These are phyloP conservation scores for Penicillium antarcticum DNA, from an alignment of 495 filamentous ascomycete genomes.

Conservation along the genomic window DNA sequence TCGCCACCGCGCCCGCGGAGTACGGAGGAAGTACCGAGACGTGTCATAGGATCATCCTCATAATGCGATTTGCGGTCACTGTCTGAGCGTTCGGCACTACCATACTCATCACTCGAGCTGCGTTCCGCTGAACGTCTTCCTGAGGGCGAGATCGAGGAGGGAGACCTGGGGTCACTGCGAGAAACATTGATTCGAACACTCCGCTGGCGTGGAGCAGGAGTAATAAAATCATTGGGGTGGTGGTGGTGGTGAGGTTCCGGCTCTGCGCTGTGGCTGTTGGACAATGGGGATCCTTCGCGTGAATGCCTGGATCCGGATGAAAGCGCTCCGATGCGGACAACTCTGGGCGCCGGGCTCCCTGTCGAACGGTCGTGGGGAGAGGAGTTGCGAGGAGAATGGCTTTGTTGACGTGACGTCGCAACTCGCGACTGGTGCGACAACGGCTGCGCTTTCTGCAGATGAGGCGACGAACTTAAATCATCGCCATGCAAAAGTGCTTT, in stretches of 20 bases:
- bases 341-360: slow-evolving; percentile 43
- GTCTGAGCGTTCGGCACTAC: slow-evolving; percentile 40
- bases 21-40: slow-evolving; percentile 48
- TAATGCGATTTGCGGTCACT: slow-evolving; percentile 41
- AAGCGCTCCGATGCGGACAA: slow-evolving; percentile 58
- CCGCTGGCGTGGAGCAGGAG: slow-evolving; percentile 61
- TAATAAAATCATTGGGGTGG: slow-evolving; percentile 54
- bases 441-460: slow-evolving; percentile 38
- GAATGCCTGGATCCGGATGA: slow-evolving; percentile 31
- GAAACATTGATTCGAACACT: slow-evolving; percentile 58
- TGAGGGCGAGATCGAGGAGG: slow-evolving; percentile 41
- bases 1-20: slow-evolving; percentile 48
- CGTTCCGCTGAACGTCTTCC: slow-evolving; percentile 34
- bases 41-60: slow-evolving; percentile 45
- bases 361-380: slow-evolving; percentile 40
- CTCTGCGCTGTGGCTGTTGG: slow-evolving; percentile 31
- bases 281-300: slow-evolving; percentile 33
- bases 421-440: slow-evolving; percentile 26
- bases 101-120: slow-evolving; percentile 33
- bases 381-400: slow-evolving; percentile 34
- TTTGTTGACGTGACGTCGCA: slow-evolving; percentile 29
- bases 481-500: slow-evolving; percentile 72
- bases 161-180: slow-evolving; percentile 35
- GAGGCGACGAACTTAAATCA: slow-evolving; percentile 52
- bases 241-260: slow-evolving; percentile 22